Conservation (phyloP, 768 basidiomycete genomes). For the Auricularia auricula-judae region DNA sequence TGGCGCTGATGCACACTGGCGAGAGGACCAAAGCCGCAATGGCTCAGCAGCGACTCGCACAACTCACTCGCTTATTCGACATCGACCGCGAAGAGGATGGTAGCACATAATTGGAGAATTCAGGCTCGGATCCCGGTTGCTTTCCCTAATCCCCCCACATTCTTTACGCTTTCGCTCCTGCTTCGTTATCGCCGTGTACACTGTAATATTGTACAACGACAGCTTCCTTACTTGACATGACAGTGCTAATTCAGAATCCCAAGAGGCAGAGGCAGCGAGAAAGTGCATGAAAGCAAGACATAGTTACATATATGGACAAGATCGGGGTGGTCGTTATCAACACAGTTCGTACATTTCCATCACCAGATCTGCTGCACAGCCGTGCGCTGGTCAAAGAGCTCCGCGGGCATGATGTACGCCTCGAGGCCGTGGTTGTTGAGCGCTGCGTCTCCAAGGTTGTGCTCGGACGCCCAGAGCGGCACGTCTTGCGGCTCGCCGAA, state of each 20-base stretch:
- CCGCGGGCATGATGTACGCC: conserved; percentile 67
- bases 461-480: conserved; percentile 80
- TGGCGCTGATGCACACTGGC: conserved; percentile 60
- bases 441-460: conserved; percentile 62
- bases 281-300: too few relatives aligned
- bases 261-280: too few relatives aligned
- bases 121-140: not conserved
- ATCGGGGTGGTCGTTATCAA: not conserved
- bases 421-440: conserved; percentile 75
- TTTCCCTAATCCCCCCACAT: conserved; percentile 11
- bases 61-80: conserved; percentile 55
- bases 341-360: conserved; percentile 9
- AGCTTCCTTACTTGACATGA: not conserved
- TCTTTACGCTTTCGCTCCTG: not conserved
- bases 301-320: not conserved
- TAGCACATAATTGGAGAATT: not conserved
- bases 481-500: conserved; percentile 64
- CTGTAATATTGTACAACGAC: not conserved
- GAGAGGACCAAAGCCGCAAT: conserved; percentile 83
- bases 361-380: conserved; percentile 69
- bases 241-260: too few relatives aligned
- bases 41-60: conserved; percentile 81
- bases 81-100: not conserved
- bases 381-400: conserved; percentile 37
- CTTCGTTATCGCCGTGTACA: not conserved